These are phyloP conservation scores for Wallacemonas sp. DNA, from an alignment of 208 protist genomes.

Conservation along the genomic window DNA sequence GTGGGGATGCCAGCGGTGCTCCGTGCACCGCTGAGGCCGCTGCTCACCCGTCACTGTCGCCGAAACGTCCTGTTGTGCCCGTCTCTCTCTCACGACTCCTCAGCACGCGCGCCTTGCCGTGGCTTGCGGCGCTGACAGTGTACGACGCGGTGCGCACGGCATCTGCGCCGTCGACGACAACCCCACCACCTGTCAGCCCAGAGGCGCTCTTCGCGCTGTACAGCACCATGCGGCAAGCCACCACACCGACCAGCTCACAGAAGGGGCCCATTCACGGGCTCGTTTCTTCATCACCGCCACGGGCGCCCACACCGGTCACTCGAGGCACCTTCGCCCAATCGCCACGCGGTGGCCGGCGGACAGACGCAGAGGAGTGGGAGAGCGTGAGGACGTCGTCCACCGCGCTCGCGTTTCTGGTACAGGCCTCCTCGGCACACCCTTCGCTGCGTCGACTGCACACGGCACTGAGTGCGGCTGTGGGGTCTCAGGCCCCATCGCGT, in stretches of 20 bases:
- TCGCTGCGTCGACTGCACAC: neutral
- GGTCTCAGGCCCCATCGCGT: no score
- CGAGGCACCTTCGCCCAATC: no score
- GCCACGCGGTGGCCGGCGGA: no score
- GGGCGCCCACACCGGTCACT: no score
- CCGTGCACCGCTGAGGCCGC: neutral
- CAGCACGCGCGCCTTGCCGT: slow-evolving; percentile 8
- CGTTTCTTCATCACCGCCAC: no score
- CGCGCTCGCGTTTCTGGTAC: neutral
- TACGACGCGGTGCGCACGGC: slow-evolving; percentile 7
- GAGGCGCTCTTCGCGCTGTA: slow-evolving; percentile 17
- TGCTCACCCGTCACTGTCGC: neutral
- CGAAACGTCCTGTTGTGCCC: no score
- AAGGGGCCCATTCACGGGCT: no score
- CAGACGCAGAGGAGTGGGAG: no score
- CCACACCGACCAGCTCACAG: no score
- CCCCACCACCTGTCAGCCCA: neutral
- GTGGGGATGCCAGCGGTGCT: no score
- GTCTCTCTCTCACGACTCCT: slow-evolving; percentile 24
- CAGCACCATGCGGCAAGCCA: slow-evolving; percentile 3
- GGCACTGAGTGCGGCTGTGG: neutral
- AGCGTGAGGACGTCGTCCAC: no score
- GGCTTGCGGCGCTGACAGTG: slow-evolving; percentile 13
- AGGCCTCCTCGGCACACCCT: neutral
- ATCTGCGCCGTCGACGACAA: neutral